phyloP scores from a whole-genome alignment of 192 early-diverging fungal species.

The Pilaira anomala region DNA sequence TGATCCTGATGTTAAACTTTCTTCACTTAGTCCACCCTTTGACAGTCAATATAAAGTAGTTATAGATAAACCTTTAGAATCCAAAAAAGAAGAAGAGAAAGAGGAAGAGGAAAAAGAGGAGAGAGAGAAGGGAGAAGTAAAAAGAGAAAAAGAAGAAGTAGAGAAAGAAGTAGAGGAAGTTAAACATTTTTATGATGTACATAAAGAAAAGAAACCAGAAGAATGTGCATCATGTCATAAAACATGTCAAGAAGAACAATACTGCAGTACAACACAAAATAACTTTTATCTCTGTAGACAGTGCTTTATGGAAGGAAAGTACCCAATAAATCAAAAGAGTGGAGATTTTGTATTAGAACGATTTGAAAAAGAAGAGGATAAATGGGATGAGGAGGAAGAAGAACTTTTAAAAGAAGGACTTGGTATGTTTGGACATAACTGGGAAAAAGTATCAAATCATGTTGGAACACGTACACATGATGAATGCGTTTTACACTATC shows the following conservation, averaged over 20 bases:
- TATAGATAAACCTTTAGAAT: background rate
- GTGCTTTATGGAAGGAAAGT: constrained; percentile 25
- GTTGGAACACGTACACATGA: constrained; percentile 89
- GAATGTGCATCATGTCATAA: constrained; percentile 7
- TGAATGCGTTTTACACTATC: constrained; percentile 88
- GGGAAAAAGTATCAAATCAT: constrained; percentile 89
- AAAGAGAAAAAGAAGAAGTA: background rate
- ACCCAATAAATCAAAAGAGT: constrained; percentile 6
- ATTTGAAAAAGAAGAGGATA: constrained; percentile 41
- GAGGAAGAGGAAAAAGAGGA: background rate
- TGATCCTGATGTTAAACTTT: constrained; percentile 88
- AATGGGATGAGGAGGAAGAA: constrained; percentile 91
- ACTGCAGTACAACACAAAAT: background rate
- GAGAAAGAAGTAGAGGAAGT: constrained; percentile 1
- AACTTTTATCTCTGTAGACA: constrained; percentile 10
- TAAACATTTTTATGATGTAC: background rate
- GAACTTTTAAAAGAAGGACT: constrained; percentile 85
- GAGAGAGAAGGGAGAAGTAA: background rate
- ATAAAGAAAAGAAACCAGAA: background rate
- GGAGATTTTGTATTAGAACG: constrained; percentile 22
- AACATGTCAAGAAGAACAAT: constrained; percentile 3
- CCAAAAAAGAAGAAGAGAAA: constrained; percentile 4
- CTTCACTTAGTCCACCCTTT: constrained; percentile 81
- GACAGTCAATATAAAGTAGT: constrained; percentile 65
- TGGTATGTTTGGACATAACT: constrained; percentile 91